Percentiles rank a stretch among this genome's conserved stretches.
Evolutionary conservation across 306 rosid genomes (phyloP).

Genomic region (Crotalaria pallida): DNA sequence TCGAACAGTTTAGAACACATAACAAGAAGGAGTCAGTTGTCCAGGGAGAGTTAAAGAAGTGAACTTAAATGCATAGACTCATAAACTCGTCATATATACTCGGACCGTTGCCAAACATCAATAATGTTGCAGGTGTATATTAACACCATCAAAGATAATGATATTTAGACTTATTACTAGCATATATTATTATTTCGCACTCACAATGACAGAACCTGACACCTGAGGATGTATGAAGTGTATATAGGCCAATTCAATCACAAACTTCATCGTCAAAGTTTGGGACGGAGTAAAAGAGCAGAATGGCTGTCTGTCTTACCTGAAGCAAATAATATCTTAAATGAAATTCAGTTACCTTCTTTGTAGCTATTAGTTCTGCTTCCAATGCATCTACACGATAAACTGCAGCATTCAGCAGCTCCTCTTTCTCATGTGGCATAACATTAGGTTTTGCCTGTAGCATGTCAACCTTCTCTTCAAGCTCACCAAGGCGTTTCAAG

Average conservation of each 20-base stretch:
- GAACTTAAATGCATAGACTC: background rate
- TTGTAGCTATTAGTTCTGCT: slow-evolving; percentile 80
- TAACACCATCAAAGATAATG: background rate
- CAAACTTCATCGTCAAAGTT: background rate
- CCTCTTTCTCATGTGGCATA: slow-evolving; percentile 86
- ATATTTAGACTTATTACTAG: background rate
- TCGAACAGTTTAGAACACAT: background rate
- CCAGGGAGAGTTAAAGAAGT: background rate
- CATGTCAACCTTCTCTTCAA: slow-evolving; percentile 66
- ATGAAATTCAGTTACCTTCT: slow-evolving; percentile 46
- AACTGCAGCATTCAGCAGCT: slow-evolving; percentile 84
- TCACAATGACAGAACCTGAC: background rate
- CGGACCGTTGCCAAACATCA: background rate
- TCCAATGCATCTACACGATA: slow-evolving; percentile 84
- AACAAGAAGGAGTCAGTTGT: background rate
- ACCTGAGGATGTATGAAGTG: background rate
- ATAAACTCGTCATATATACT: background rate
- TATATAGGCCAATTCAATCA: background rate
- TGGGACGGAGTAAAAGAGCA: background rate
- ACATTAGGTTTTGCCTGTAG: slow-evolving; percentile 66
- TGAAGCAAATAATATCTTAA: background rate
- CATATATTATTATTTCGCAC: background rate
- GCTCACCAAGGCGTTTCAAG: slow-evolving; percentile 55
- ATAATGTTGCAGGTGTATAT: background rate
- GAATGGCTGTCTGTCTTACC: background rate